Evolutionary conservation across 2,329 filamentous ascomycete species (phyloP), one percentile per base, ranked within the genome.

Genomic region (Ceratocystiopsis sp.): DNA sequence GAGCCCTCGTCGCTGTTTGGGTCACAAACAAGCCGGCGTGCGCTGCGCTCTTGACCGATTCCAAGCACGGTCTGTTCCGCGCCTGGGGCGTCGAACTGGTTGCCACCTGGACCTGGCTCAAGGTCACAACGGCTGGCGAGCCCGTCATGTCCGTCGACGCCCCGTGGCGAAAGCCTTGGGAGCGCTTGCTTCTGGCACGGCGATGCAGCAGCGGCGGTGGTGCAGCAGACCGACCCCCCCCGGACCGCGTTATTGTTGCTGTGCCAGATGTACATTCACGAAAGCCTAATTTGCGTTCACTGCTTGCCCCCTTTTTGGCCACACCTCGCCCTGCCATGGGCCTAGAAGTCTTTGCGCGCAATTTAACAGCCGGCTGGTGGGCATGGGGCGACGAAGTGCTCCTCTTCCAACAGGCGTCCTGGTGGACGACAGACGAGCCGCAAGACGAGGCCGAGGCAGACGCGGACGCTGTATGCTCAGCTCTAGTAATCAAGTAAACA

Each of bases 81-180:
- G 58, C 64, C 33, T 85, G 80, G 80, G 78, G 74, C 19, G 60
- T 89, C 0, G 67, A 77, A 42, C 54, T 74, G 12, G 64, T 73
- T 0, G 73, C 78, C 40, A 80, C 87, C 55, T 89, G 83, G 82
- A 67, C 76, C 2, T 91, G 83, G 83, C 57, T 87, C 40, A 91
- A 91, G 57, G 68, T 80, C 12, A 84, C 83, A 0, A 57, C 58
- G 0, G 50, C 57, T 0, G 83, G 83, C 0, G 73, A 80, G 54
- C 77, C 80, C 0, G 65, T 86, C 25, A 72, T 71, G 46, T 58
- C 68, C 32, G 44, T 83, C 2, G 68, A 77, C 32, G 73, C 72
- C 4, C 47, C 58, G 3, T 83, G 77, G 77, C 69, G 81, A 49
- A 85, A 79, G 59, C 82, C 84, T 0, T 89, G 83, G 68, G 84